These are phyloP conservation scores for Metschnikowia gelsemii DNA, from an alignment of 805 yeast species.

Conservation along the genomic window DNA sequence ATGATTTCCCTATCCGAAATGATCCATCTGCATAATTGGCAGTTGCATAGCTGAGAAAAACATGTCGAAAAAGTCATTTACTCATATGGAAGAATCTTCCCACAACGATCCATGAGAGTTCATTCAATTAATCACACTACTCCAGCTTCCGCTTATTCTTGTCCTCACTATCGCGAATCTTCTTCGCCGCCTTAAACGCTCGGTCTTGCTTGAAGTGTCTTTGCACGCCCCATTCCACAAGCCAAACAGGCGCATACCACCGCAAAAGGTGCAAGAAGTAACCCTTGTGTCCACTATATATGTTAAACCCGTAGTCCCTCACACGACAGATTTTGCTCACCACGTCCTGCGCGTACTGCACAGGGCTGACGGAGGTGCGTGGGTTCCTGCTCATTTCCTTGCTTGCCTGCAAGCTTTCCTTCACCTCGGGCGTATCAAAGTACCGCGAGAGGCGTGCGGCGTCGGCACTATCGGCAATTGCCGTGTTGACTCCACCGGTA, in stretches of 20 bases:
- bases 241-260: constrained; percentile 17
- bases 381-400: constrained; percentile 18
- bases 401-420: constrained; percentile 11
- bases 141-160: constrained; percentile 3
- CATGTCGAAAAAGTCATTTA: no score
- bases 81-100: no score
- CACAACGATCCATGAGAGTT: no score
- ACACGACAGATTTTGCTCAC: constrained; percentile 11
- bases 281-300: constrained; percentile 16
- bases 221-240: constrained; percentile 14
- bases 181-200: constrained; percentile 12
- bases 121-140: no score
- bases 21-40: no score
- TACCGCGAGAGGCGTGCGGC: constrained; percentile 5
- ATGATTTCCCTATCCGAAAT: no score
- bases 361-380: constrained; percentile 7
- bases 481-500: constrained; percentile 42
- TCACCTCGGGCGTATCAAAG: constrained; percentile 12
- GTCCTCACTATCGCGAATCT: constrained; percentile 3
- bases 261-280: constrained; percentile 14
- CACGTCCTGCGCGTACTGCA: constrained; percentile 16
- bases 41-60: no score
- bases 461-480: constrained; percentile 24
- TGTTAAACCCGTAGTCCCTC: constrained; percentile 18
- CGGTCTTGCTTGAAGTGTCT: constrained; percentile 15